Conservation (phyloP, 306 rosid genomes). For the Aeschynomene evenia region DNA sequence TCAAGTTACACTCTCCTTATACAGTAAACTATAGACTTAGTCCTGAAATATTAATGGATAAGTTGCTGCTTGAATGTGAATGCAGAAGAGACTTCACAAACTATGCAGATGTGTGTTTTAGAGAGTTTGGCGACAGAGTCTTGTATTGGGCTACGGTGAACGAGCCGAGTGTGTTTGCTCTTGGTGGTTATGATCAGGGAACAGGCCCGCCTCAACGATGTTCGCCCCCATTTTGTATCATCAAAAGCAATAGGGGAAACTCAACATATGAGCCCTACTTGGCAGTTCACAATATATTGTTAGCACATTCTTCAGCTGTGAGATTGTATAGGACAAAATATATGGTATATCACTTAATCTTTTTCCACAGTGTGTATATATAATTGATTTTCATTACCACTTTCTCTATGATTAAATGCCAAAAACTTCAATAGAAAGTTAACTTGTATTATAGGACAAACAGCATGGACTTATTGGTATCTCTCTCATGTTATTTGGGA, state of each 20-base stretch:
- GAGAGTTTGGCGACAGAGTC: constrained; percentile 62
- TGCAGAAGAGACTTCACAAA: constrained; percentile 54
- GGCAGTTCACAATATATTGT: constrained; percentile 46
- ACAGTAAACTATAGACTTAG: neutral
- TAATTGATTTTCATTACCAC: neutral
- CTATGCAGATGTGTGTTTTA: constrained; percentile 52
- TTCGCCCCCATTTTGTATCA: constrained; percentile 42
- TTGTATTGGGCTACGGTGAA: constrained; percentile 48
- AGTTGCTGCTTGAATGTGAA: constrained; percentile 8
- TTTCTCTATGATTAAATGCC: neutral
- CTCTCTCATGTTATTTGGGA: constrained; percentile 30
- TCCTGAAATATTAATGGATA: neutral
- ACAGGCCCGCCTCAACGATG: constrained; percentile 44
- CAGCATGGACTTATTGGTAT: constrained; percentile 59
- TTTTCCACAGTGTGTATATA: neutral
- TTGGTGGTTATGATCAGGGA: constrained; percentile 41
- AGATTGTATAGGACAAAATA: constrained; percentile 44
- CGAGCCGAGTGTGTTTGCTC: constrained; percentile 41
- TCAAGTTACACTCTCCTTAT: neutral
- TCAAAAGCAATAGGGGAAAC: constrained; percentile 38
- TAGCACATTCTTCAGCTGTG: constrained; percentile 59
- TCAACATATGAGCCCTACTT: constrained; percentile 58
- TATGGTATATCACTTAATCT: constrained; percentile 27
- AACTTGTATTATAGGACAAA: constrained; percentile 34
- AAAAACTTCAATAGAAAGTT: neutral